Conservation (phyloP, 768 basidiomycete genomes). For the Russula abietina region DNA sequence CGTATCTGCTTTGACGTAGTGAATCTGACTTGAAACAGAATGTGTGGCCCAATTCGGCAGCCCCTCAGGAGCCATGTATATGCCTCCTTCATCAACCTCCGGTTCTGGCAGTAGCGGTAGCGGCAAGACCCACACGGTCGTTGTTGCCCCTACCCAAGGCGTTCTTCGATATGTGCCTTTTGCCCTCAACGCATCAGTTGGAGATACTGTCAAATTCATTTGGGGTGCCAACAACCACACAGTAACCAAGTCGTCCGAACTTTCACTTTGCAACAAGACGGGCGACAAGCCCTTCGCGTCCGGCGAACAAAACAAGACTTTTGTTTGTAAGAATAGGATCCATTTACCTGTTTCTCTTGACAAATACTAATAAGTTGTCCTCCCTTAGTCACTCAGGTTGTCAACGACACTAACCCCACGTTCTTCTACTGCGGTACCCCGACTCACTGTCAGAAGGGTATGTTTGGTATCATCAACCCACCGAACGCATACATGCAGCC, state of each 20-base stretch:
- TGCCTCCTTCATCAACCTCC: conserved; percentile 28
- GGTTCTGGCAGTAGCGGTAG: conserved; percentile 35
- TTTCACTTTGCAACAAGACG: conserved; percentile 71
- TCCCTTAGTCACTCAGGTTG: conserved; percentile 50
- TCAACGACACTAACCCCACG: conserved; percentile 67
- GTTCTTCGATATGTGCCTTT: conserved; percentile 72
- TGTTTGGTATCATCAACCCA: conserved; percentile 79
- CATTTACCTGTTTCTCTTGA: background rate
- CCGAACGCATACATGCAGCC: conserved; percentile 41
- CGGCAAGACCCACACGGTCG: conserved; percentile 65
- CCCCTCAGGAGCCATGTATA: conserved; percentile 30
- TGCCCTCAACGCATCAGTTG: conserved; percentile 66
- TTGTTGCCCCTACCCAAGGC: conserved; percentile 72
- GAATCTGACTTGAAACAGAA: conserved; percentile 36
- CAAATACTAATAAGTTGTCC: conserved; percentile 23
- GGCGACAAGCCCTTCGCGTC: conserved; percentile 53
- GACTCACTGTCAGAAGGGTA: conserved; percentile 72
- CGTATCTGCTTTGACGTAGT: conserved; percentile 2
- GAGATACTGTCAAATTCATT: conserved; percentile 69
- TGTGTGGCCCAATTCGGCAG: conserved; percentile 57
- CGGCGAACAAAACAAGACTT: conserved; percentile 56
- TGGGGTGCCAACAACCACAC: conserved; percentile 80
- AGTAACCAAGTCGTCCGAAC: conserved; percentile 69
- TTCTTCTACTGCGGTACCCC: conserved; percentile 73
- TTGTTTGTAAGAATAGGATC: conserved; percentile 42